These are phyloP conservation scores for Phaeotremella skinneri DNA, from an alignment of 768 basidiomycete genomes.

Conservation along the genomic window DNA sequence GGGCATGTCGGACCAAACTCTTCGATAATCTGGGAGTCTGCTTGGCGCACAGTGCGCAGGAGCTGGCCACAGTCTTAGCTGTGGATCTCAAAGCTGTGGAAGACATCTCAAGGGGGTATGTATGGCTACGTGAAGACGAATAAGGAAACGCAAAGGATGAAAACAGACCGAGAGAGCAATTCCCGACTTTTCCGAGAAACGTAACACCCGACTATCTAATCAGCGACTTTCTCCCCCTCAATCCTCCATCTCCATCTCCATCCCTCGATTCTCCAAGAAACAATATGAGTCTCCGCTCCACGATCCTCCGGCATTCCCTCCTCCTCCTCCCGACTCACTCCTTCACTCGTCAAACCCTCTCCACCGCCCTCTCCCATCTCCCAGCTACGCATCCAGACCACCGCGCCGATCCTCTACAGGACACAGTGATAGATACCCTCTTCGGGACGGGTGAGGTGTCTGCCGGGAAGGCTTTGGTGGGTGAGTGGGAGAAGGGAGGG, in stretches of 20 bases:
- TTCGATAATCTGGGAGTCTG: too few species aligned
- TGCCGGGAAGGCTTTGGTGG: slow-evolving; percentile 25
- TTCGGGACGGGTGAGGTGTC: slow-evolving; percentile 27
- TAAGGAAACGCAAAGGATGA: too few species aligned
- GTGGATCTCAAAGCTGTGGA: too few species aligned
- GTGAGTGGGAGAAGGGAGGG: slow-evolving; percentile 34
- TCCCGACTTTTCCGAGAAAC: too few species aligned
- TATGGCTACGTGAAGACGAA: too few species aligned
- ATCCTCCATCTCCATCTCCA: background rate
- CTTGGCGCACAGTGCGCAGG: too few species aligned
- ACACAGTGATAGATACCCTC: slow-evolving; percentile 31
- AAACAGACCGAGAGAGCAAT: too few species aligned
- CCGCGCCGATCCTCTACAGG: slow-evolving; percentile 5
- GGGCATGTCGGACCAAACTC: too few species aligned
- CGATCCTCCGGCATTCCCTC: slow-evolving; percentile 29
- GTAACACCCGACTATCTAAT: too few species aligned
- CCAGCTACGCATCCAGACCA: slow-evolving; percentile 25
- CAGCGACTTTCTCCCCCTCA: too few species aligned
- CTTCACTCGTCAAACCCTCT: slow-evolving; percentile 38
- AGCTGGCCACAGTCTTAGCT: too few species aligned
- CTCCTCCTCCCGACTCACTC: slow-evolving; percentile 36
- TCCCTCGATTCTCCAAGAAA: background rate
- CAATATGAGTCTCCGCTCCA: slow-evolving; percentile 34
- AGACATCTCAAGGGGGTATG: too few species aligned
- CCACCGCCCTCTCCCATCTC: slow-evolving; percentile 19